Evolutionary conservation across 208 protist genomes (phyloP).

Genomic region (Acanthamoeba sp.): DNA sequence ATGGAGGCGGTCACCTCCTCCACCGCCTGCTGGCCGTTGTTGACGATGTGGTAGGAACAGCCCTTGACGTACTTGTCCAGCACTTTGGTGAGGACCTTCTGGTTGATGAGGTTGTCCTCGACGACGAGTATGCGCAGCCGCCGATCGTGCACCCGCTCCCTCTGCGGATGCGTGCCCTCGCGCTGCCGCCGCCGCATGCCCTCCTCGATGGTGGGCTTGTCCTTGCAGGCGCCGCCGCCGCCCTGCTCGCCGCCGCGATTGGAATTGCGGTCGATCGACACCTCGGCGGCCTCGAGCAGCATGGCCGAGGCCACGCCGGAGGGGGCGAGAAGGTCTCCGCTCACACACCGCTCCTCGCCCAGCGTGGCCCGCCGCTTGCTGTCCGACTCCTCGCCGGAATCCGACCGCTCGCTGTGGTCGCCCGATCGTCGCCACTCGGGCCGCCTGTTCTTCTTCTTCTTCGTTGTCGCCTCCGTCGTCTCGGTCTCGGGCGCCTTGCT

Average conservation of each 20-base stretch:
- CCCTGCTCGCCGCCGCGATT: neutral
- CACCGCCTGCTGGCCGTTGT: slow-evolving; percentile 46
- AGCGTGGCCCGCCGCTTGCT: neutral
- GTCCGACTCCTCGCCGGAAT: neutral
- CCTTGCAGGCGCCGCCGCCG: neutral
- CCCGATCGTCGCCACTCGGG: neutral
- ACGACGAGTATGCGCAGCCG: slow-evolving; percentile 37
- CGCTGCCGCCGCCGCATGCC: neutral
- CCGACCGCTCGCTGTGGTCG: neutral
- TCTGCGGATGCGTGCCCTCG: neutral
- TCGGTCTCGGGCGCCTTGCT: neutral
- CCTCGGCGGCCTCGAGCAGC: neutral
- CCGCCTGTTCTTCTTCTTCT: neutral
- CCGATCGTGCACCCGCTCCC: neutral
- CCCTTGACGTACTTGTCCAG: slow-evolving; percentile 44
- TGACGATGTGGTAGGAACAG: slow-evolving; percentile 13
- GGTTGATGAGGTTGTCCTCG: slow-evolving; percentile 64
- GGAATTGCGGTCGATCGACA: neutral
- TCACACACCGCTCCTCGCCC: slow-evolving; percentile 5
- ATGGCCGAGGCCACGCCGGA: neutral
- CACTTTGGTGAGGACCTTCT: slow-evolving; percentile 47
- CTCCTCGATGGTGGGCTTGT: neutral
- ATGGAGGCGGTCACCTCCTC: slow-evolving; percentile 44
- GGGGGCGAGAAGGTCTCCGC: neutral
- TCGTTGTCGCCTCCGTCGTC: neutral